Percentiles rank a stretch among this genome's conserved stretches.
Conservation (phyloP, 176 grass and related monocot genomes). For the Triticum urartu region DNA sequence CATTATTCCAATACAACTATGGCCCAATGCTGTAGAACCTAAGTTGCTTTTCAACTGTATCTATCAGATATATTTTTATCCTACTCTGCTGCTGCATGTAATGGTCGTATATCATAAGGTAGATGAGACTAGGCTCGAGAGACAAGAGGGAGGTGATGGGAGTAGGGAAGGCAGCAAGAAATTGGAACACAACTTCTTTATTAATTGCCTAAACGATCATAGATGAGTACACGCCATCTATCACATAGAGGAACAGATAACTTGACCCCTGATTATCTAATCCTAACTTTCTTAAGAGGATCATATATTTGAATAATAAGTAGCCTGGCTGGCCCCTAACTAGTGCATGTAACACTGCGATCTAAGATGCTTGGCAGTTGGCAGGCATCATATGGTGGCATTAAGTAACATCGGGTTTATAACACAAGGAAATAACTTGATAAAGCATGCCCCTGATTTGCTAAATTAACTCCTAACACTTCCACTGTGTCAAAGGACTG, state of each 20-base stretch:
- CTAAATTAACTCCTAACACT: neutral
- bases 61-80: neutral
- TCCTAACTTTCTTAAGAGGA: neutral
- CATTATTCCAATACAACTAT: neutral
- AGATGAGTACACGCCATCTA: neutral
- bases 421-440: neutral
- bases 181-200: neutral
- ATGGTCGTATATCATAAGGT: neutral
- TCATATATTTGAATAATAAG: neutral
- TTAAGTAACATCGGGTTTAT: neutral
- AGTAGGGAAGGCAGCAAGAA: neutral
- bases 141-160: neutral
- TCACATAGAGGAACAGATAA: neutral
- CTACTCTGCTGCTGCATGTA: neutral
- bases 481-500: neutral
- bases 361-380: neutral
- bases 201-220: neutral
- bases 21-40: neutral
- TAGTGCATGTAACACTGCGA: neutral
- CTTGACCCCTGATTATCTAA: neutral
- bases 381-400: neutral
- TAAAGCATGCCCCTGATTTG: neutral
- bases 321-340: neutral
- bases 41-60: neutral
- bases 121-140: neutral